Evolutionary conservation across 371 early-diverging fungal species (phyloP).

Genomic region (Rhizopus delemar): DNA sequence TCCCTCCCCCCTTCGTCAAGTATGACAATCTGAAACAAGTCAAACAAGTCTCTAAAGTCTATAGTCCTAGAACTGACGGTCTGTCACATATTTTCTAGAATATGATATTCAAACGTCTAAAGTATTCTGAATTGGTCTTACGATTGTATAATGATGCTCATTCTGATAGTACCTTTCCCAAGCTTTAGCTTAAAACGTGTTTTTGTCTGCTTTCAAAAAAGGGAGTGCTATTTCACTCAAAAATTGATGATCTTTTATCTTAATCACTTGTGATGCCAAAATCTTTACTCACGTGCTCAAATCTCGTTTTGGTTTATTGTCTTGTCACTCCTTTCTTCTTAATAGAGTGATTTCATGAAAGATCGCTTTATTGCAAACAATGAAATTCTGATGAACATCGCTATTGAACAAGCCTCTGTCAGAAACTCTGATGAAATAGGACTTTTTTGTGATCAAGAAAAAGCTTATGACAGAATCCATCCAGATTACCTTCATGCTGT

Average conservation of each 20-base stretch:
- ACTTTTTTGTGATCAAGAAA: constrained; percentile 19
- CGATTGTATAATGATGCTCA: not conserved
- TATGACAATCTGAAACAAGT: not conserved
- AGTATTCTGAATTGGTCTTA: not conserved
- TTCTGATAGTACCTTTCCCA: constrained; percentile 2
- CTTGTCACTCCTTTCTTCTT: not conserved
- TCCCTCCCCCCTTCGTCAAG: not conserved
- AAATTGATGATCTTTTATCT: constrained; percentile 6
- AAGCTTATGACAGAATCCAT: constrained; percentile 24
- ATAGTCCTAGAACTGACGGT: constrained; percentile 15
- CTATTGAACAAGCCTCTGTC: constrained; percentile 11
- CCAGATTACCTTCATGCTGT: constrained; percentile 7
- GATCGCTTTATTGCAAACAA: constrained; percentile 13
- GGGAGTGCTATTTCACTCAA: not conserved
- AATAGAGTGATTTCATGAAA: constrained; percentile 11
- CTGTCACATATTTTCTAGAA: constrained; percentile 1
- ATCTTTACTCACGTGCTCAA: constrained; percentile 26
- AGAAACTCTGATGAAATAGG: constrained; percentile 2
- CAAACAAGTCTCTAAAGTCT: not conserved
- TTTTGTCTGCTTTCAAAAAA: constrained; percentile 21
- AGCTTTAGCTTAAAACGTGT: constrained; percentile 14
- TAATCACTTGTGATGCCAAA: constrained; percentile 31
- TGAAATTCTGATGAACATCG: not conserved
- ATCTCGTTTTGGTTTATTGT: not conserved
- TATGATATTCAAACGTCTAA: not conserved